Evolutionary conservation across 352 stramenopile genomes (phyloP).

Genomic region (Phytopythium boreale): DNA sequence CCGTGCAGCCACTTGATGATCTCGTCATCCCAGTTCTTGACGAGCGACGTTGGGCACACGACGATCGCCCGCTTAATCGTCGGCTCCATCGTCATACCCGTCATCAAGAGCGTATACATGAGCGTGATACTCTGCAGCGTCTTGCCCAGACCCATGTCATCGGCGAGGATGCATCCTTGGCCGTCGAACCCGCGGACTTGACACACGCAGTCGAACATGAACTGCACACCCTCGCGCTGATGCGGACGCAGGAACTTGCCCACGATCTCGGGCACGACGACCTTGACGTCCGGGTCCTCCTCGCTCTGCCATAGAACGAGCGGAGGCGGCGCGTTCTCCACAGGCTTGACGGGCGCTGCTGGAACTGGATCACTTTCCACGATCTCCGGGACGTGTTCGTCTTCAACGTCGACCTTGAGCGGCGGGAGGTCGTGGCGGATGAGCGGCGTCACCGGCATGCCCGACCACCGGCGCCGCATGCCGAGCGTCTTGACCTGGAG

Average conservation of each 20-base stretch:
- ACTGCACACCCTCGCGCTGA: slow-evolving; percentile 95
- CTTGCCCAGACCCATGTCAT: slow-evolving; percentile 89
- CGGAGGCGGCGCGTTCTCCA: slow-evolving; percentile 43
- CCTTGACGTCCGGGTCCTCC: slow-evolving; percentile 51
- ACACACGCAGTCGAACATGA: slow-evolving; percentile 96
- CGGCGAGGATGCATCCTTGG: slow-evolving; percentile 83
- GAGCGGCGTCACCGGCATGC: slow-evolving; percentile 43
- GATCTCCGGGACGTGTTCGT: slow-evolving; percentile 35
- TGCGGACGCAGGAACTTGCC: slow-evolving; percentile 95
- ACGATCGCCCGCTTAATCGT: slow-evolving; percentile 75
- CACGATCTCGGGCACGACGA: slow-evolving; percentile 89
- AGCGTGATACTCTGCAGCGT: slow-evolving; percentile 87
- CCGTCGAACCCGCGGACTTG: slow-evolving; percentile 73
- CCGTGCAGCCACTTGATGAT: slow-evolving; percentile 88
- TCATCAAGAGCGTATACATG: slow-evolving; percentile 82
- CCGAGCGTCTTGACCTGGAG: slow-evolving; percentile 84
- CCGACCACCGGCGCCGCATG: slow-evolving; percentile 62
- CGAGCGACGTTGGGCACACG: slow-evolving; percentile 81
- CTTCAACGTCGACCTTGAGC: slow-evolving; percentile 63
- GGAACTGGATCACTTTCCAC: slow-evolving; percentile 17
- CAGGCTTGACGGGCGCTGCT: slow-evolving; percentile 11
- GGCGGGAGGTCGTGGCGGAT: slow-evolving; percentile 62
- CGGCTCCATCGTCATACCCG: slow-evolving; percentile 58
- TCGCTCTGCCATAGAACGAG: slow-evolving; percentile 81
- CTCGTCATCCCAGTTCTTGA: slow-evolving; percentile 91